Evolutionary conservation across 2,329 filamentous ascomycete genomes (phyloP), one percentile per base, ranked within the genome.

Genomic region (Penicillium frequentans): DNA sequence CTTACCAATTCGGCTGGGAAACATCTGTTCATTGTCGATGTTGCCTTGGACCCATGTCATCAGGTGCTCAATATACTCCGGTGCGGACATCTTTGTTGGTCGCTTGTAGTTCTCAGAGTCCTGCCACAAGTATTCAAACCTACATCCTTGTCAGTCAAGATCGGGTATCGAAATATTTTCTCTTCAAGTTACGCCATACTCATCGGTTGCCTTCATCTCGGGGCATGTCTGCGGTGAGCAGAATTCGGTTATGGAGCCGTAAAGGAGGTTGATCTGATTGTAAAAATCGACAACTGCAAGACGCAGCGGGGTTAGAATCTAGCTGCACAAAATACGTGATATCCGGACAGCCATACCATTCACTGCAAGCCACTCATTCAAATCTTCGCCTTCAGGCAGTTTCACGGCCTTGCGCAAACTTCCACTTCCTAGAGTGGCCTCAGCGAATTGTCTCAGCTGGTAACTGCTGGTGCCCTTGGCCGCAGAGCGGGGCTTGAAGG

Each of bases 191-290:
- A 8, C 33, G 35, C 57, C 86, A 63, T 83, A 95, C 89, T 99
- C 95, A 79, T 99, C 96, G 10, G 95, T 99, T n/a, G 95, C 95
- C 78, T 99, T 99, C 95, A 99, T 99, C 79, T 98, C 95, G 0
- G 95, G 95, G 75, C 95, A 99, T 63, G 92, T 92, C 73, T 95
- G 90, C 31, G 95, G 93, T 26, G 95, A 98, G 82, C 95, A 99
- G 78, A 99, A 99, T 74, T 99, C 95, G 58, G 95, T 99, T 73
- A 99, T 99, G 64, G 95, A 95, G 58, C 96, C 96, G 75, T 99
- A 99, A 58, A 99, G 88, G 35, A 99, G 85, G 79, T 99, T 99
- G 82, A 99, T 96, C 78, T 99, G 95, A 81, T 99, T 99, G 86
- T 99, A 99, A 78, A 99, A 99, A 78, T 99, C 95, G 80, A 99